A percentile compares a stretch with the other conserved stretches of the same genome.
phyloP scores from a whole-genome alignment of 163 green algal species.

The Coccomyxa subellipsoidea region DNA sequence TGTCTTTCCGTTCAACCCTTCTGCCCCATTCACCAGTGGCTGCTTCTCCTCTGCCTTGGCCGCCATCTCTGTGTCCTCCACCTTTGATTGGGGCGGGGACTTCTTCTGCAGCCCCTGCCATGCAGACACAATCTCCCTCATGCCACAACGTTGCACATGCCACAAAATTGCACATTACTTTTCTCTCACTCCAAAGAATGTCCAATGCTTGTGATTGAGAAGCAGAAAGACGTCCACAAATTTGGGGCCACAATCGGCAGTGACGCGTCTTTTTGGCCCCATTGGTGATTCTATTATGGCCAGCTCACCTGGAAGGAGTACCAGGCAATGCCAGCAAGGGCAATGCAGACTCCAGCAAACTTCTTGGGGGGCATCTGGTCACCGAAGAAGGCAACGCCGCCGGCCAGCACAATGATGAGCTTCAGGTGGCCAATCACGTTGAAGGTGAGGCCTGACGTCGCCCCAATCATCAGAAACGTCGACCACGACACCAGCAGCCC shows the following conservation, averaged over 20 bases:
- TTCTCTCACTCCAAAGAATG: neutral
- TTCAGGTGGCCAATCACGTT: slow-evolving; percentile 88
- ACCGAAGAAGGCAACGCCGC: slow-evolving; percentile 79
- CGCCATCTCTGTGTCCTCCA: neutral
- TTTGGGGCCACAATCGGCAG: neutral
- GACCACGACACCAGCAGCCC: slow-evolving; percentile 80
- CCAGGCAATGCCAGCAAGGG: slow-evolving; percentile 81
- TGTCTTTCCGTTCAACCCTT: neutral
- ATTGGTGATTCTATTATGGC: no score
- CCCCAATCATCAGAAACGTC: slow-evolving; percentile 85
- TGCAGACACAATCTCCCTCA: neutral
- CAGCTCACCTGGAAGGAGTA: slow-evolving; percentile 38
- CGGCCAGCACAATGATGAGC: slow-evolving; percentile 79
- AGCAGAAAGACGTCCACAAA: neutral
- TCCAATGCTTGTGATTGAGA: neutral
- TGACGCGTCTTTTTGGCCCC: no score
- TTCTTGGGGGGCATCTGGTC: slow-evolving; percentile 55
- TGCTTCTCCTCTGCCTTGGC: neutral
- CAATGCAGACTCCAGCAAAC: slow-evolving; percentile 65
- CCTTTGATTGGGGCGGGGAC: neutral
- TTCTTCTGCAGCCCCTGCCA: neutral
- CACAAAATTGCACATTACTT: neutral
- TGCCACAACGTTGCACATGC: neutral
- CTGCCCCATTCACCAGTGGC: neutral
- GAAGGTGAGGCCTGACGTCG: slow-evolving; percentile 70